phyloP scores from a whole-genome alignment of 805 yeast genomes.

The Hanseniaspora hatyaiensis region DNA sequence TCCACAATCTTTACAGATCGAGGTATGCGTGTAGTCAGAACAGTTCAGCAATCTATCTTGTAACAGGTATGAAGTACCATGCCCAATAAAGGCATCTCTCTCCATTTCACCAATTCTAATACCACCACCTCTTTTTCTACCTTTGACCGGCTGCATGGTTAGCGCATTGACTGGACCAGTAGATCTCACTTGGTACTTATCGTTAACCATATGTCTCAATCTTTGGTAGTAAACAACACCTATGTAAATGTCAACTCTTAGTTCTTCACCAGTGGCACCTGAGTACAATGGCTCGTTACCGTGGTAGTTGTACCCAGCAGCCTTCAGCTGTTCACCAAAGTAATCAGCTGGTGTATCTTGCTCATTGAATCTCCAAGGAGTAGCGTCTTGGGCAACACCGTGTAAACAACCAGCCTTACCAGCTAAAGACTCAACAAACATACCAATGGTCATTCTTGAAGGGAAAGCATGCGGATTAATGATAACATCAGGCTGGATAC shows the following conservation, averaged over 20 bases:
- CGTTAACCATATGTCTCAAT: conserved; percentile 98
- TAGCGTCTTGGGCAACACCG: conserved; percentile 92
- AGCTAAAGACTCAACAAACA: conserved; percentile 97
- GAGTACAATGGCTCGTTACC: conserved; percentile 99
- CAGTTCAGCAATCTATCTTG: conserved; percentile 93
- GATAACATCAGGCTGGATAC: conserved; percentile 94
- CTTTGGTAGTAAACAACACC: conserved; percentile 97
- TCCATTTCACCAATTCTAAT: conserved; percentile 99
- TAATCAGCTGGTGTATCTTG: conserved; percentile 91
- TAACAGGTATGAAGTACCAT: conserved; percentile 87
- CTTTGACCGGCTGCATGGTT: conserved; percentile 99
- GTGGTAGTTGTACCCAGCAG: conserved; percentile 91
- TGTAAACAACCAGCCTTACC: conserved; percentile 98
- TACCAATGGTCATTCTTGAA: conserved; percentile 99
- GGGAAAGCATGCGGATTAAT: conserved; percentile 99
- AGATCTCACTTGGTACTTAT: conserved; percentile 97
- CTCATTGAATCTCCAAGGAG: conserved; percentile 92
- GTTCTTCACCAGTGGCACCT: conserved; percentile 96
- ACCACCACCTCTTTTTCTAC: conserved; percentile 98
- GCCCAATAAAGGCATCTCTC: conserved; percentile 97
- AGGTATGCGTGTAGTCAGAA: conserved; percentile 86
- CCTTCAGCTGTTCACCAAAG: conserved; percentile 82
- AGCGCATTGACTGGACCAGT: conserved; percentile 95
- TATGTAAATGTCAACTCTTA: conserved; percentile 87
- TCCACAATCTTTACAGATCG: conserved; percentile 88